Conservation (phyloP, 2,329 filamentous ascomycete species). For the Neonectria ditissima region DNA sequence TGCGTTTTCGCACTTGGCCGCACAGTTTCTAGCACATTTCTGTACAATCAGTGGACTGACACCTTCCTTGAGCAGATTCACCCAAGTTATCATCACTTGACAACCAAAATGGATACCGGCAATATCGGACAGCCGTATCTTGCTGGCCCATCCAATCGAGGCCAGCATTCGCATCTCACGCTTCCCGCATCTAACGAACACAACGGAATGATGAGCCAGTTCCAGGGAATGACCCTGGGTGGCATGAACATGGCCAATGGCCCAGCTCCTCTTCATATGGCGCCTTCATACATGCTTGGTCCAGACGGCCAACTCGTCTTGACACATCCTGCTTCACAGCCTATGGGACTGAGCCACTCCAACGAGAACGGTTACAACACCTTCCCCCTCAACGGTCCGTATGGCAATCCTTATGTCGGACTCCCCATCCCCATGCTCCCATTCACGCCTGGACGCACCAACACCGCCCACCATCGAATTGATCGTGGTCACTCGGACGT, state of each 20-base stretch:
- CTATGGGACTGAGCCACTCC: slow-evolving; percentile 51
- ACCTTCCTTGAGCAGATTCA: slow-evolving; percentile 30
- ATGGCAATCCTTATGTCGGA: slow-evolving; percentile 53
- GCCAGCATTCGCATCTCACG: slow-evolving; percentile 46
- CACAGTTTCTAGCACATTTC: neutral
- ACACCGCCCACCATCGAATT: slow-evolving; percentile 58
- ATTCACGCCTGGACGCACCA: slow-evolving; percentile 64
- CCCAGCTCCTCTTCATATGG: slow-evolving; percentile 50
- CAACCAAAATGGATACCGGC: slow-evolving; percentile 52
- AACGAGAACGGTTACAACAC: slow-evolving; percentile 50
- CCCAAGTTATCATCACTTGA: slow-evolving; percentile 50
- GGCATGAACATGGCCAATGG: slow-evolving; percentile 50
- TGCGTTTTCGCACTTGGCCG: neutral
- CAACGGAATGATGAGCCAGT: slow-evolving; percentile 49
- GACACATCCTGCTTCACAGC: slow-evolving; percentile 49
- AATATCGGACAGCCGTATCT: slow-evolving; percentile 49
- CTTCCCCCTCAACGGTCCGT: slow-evolving; percentile 50
- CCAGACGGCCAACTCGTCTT: slow-evolving; percentile 55
- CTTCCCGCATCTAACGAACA: slow-evolving; percentile 48
- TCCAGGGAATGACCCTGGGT: slow-evolving; percentile 53
- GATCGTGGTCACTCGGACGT: slow-evolving; percentile 65
- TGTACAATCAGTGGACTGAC: slow-evolving; percentile 8
- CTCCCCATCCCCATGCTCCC: slow-evolving; percentile 58
- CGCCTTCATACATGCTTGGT: slow-evolving; percentile 52
- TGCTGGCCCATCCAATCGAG: slow-evolving; percentile 46